Evolutionary conservation across 75 land plant species (phyloP), one percentile per base, ranked within the genome.

Genomic region (Selaginella tamariscina): DNA sequence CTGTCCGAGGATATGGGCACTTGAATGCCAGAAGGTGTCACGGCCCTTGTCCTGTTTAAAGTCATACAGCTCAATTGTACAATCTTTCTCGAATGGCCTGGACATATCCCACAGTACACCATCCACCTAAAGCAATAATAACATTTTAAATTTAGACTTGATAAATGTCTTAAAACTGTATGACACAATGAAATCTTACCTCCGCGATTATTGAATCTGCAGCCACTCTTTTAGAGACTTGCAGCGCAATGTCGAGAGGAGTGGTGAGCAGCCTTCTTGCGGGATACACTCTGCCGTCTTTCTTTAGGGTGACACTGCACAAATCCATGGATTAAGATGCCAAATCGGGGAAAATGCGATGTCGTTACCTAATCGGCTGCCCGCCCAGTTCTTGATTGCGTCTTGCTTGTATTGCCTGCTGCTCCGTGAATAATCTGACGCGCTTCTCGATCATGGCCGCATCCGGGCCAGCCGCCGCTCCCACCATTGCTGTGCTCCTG

Each of bases 1-100:
- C 88, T 95, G 73, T 54, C 99, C 99, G 71, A 95, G 92, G 56
- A 95, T 91, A 70, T 95, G 99, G 65, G 99, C 99, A 74, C 97
- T 95, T 0, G 99, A 95, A 71, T 95, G 97, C 99, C 99, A 95
- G 69, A 95, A 91, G 5, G 99, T 95, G 67, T 95, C 99, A 29
- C 99, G 85, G 1, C 99, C 99, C 70, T 95, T 86, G 69, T 87
- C 81, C 23, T 32, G 32, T 11, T 90, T 88, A 60, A 91, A 88
- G 15, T 73, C 78, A 72, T 85, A 91, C 23, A 95, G 31, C 66
- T 90, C 73, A 28, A 95, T 73, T 29, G 81, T 75, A 63, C 97
- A 95, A 32, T 91, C 89, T 0, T 85, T 85, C 66, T 91, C 99
- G 49, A 95, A 66, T 13, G 92, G 97, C 56, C 99, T 80, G 9